phyloP scores from a whole-genome alignment of 768 basidiomycete species.

The Grammothele lineata region DNA sequence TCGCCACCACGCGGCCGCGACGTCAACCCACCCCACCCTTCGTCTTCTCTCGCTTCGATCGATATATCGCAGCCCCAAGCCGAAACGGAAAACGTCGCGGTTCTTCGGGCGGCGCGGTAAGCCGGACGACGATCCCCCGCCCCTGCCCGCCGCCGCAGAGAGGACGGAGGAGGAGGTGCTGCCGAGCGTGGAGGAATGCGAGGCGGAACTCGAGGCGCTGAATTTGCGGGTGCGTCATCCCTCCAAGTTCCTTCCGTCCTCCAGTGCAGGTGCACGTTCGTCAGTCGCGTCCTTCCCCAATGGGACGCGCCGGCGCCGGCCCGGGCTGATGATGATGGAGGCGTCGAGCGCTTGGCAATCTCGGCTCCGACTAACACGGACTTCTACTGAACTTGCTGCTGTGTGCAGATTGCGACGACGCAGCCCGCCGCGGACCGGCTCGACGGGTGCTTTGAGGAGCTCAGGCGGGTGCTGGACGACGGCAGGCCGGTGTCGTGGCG shows the following conservation, averaged over 20 bases:
- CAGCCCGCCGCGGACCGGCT: conserved; percentile 9
- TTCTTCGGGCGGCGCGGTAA: conserved; percentile 1
- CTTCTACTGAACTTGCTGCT: too few relatives aligned
- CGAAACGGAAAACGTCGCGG: conserved; percentile 9
- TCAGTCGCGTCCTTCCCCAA: neutral
- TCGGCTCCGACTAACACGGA: neutral
- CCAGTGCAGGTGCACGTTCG: neutral
- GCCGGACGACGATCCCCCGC: neutral
- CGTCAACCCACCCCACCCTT: too few relatives aligned
- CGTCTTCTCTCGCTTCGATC: too few relatives aligned
- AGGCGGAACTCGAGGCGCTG: conserved; percentile 3
- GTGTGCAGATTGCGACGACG: conserved; percentile 10
- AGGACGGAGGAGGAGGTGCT: neutral
- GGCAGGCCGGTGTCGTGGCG: conserved; percentile 16
- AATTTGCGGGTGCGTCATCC: conserved; percentile 7
- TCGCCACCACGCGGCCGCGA: too few relatives aligned
- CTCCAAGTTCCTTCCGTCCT: neutral
- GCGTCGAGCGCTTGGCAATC: too few relatives aligned
- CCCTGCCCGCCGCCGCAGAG: neutral
- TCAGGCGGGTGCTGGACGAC: conserved; percentile 11
- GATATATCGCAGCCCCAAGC: neutral
- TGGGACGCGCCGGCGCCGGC: too few relatives aligned
- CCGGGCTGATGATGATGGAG: too few relatives aligned
- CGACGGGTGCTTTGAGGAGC: conserved; percentile 13
- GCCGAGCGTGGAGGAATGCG: conserved; percentile 6